Evolutionary conservation across 139 green algal species (phyloP).

Genomic region (Coccomyxa sp.): DNA sequence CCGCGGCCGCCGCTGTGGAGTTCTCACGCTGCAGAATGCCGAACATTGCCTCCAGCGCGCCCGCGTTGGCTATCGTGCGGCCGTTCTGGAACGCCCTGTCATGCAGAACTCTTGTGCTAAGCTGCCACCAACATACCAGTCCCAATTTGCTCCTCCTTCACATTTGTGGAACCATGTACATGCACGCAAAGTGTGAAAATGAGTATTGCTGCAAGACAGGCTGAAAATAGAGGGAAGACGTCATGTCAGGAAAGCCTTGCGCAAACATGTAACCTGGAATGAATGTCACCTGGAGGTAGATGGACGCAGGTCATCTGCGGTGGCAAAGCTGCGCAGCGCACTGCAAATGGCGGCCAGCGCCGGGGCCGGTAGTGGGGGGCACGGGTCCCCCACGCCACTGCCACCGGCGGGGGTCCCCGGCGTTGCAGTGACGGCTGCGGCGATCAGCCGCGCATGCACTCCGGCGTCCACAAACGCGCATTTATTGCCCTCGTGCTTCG

Average conservation of each 20-base stretch:
- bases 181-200: neutral
- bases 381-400: no score
- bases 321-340: conserved; percentile 42
- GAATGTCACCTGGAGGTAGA: conserved; percentile 26
- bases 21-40: conserved; percentile 13
- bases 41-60: conserved; percentile 32
- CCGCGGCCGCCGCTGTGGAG: neutral
- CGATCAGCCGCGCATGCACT: conserved; percentile 10
- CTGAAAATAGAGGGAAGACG: neutral
- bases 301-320: conserved; percentile 58
- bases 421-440: neutral
- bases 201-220: neutral
- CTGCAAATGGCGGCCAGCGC: conserved; percentile 26
- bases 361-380: no score
- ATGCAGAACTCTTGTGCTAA: neutral
- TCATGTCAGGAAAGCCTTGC: neutral
- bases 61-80: conserved; percentile 36
- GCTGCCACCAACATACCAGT: neutral
- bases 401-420: neutral
- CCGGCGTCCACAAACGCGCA: conserved; percentile 29
- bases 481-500: conserved; percentile 58
- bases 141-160: neutral
- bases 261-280: neutral
- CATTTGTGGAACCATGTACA: neutral
- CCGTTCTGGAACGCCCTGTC: conserved; percentile 49